These are phyloP conservation scores for Aureobasidium namibiae DNA, from an alignment of 2,329 filamentous ascomycete species.

Conservation along the genomic window DNA sequence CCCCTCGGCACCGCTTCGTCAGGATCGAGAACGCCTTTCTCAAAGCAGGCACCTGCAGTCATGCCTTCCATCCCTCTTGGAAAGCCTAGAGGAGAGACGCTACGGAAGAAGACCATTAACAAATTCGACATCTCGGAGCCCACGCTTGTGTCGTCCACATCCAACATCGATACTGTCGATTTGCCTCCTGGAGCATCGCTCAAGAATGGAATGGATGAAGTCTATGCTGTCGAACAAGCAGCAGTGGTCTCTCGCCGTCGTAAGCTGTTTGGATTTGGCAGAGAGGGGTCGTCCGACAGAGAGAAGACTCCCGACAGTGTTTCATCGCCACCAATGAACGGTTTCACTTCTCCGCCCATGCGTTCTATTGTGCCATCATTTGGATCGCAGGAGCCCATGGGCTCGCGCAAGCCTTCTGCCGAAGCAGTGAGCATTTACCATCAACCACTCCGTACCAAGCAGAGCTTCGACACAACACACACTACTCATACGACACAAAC, in stretches of 20 bases:
- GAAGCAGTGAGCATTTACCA: neutral
- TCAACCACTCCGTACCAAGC: neutral
- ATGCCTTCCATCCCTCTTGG: neutral
- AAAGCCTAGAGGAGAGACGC: constrained; percentile 8
- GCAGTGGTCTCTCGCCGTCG: constrained; percentile 50
- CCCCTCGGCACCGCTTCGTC: neutral
- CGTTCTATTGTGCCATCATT: neutral
- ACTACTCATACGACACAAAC: neutral
- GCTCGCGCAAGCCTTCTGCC: constrained; percentile 6
- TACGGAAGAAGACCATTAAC: constrained; percentile 50
- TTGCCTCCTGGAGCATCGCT: constrained; percentile 49
- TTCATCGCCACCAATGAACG: constrained; percentile 5
- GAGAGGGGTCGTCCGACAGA: neutral
- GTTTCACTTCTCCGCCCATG: constrained; percentile 1
- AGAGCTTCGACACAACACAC: neutral
- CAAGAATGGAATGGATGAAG: constrained; percentile 41
- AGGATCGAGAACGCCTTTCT: neutral
- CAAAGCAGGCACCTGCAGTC: neutral
- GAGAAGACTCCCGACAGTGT: neutral
- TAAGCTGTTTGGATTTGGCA: constrained; percentile 29
- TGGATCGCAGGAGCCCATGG: constrained; percentile 1
- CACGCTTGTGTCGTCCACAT: constrained; percentile 45
- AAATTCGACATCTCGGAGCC: constrained; percentile 58
- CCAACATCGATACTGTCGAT: constrained; percentile 49
- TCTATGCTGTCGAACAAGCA: constrained; percentile 20